phyloP scores from a whole-genome alignment of 1,139 yeast species.

The Torulaspora pretoriensis region DNA sequence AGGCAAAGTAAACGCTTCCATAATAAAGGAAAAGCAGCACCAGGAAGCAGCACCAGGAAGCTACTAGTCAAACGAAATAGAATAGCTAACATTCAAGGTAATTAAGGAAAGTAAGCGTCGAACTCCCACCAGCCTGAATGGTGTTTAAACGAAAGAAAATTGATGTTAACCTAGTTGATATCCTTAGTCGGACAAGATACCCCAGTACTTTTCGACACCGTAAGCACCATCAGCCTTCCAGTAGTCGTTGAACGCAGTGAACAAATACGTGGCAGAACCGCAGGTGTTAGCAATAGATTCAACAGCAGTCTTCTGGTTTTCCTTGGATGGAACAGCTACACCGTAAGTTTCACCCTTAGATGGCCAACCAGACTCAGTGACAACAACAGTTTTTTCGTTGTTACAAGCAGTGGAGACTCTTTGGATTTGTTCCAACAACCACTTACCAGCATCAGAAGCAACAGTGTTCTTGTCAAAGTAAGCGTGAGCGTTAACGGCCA shows the following conservation, averaged over 20 bases:
- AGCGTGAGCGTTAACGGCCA: constrained; percentile 80
- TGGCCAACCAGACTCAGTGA: constrained; percentile 85
- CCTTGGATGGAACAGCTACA: constrained; percentile 62
- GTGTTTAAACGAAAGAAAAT: constrained; percentile 8
- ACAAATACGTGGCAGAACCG: constrained; percentile 56
- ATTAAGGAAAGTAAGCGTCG: constrained; percentile 4
- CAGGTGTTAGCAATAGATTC: constrained; percentile 50
- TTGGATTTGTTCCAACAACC: constrained; percentile 64
- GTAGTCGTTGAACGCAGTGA: constrained; percentile 70
- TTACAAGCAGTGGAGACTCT: constrained; percentile 65
- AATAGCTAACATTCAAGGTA: constrained; percentile 1
- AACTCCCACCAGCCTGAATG: constrained; percentile 1
- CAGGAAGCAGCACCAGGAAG: constrained; percentile 4
- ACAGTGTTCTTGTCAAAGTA: constrained; percentile 68
- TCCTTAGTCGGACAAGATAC: constrained; percentile 39
- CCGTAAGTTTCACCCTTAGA: constrained; percentile 62
- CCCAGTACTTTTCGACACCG: constrained; percentile 73
- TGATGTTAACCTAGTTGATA: background rate
- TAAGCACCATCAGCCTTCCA: constrained; percentile 72
- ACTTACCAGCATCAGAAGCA: constrained; percentile 64
- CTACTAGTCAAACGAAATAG: constrained; percentile 5
- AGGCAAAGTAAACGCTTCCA: constrained; percentile 1
- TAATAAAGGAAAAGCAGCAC: too few relatives aligned
- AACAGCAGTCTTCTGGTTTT: constrained; percentile 60
- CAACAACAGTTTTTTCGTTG: constrained; percentile 52